phyloP scores from a whole-genome alignment of 1,284 basidiomycete genomes.

The Ustilago nuda region DNA sequence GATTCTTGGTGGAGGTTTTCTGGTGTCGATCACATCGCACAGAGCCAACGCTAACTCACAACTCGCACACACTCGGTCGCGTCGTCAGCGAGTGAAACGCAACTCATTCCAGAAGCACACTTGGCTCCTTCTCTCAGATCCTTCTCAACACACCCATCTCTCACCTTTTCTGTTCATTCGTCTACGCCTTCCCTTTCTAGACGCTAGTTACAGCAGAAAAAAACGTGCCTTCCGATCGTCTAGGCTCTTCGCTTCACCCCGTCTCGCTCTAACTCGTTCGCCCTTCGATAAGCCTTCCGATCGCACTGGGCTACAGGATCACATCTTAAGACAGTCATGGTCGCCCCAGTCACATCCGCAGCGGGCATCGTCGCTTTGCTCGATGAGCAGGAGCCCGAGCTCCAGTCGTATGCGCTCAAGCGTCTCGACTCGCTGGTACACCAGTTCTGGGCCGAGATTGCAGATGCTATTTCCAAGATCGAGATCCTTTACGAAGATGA shows the following conservation, averaged over 20 bases:
- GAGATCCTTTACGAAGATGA: slow-evolving; percentile 68
- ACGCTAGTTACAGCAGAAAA: not conserved
- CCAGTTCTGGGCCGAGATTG: slow-evolving; percentile 68
- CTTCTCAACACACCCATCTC: slow-evolving; percentile 5
- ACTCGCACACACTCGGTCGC: slow-evolving; percentile 20
- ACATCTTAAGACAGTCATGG: slow-evolving; percentile 27
- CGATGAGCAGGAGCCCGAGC: slow-evolving; percentile 66
- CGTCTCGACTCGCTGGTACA: slow-evolving; percentile 66
- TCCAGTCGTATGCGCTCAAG: slow-evolving; percentile 67
- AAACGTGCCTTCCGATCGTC: not conserved
- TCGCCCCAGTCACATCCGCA: slow-evolving; percentile 52
- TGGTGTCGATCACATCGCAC: slow-evolving; percentile 41
- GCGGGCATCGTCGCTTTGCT: slow-evolving; percentile 67
- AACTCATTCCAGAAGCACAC: slow-evolving; percentile 18
- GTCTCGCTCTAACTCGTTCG: not conserved
- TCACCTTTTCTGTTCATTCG: not conserved
- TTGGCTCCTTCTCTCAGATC: not conserved
- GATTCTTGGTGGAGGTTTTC: slow-evolving; percentile 31
- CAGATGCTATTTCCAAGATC: slow-evolving; percentile 66
- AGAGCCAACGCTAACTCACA: slow-evolving; percentile 10
- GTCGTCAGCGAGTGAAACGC: slow-evolving; percentile 31
- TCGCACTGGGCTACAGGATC: not conserved
- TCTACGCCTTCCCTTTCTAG: not conserved
- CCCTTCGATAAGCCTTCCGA: not conserved
- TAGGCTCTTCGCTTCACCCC: not conserved